phyloP scores from a whole-genome alignment of 169 alveolate species.

The Eimeria maxima region DNA sequence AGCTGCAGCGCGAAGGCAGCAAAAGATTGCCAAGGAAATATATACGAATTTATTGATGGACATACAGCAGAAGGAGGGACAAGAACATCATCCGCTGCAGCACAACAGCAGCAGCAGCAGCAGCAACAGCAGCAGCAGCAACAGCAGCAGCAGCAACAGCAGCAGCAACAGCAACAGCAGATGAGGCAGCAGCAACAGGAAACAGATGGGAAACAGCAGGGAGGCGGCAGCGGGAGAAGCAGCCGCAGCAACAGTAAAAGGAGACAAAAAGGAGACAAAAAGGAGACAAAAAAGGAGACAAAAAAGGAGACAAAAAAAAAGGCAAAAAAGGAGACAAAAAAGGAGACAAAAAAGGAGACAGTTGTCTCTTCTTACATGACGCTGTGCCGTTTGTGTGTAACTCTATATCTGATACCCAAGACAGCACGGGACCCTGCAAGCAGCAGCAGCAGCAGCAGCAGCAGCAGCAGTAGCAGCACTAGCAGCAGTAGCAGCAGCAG shows the following conservation, averaged over 20 bases:
- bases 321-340: no score
- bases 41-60: background rate
- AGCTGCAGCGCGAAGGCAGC: slow-evolving; percentile 48
- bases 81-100: background rate
- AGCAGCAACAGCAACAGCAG: background rate
- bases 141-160: background rate
- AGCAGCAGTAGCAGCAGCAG: background rate
- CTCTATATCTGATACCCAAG: slow-evolving; percentile 62
- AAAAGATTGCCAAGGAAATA: background rate
- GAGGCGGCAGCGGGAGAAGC: background rate
- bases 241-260: background rate
- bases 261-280: background rate
- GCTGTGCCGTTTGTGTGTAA: slow-evolving; percentile 57
- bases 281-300: background rate
- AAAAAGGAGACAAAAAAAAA: no score
- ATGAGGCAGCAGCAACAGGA: background rate
- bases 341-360: background rate
- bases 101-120: no score
- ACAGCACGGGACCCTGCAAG: slow-evolving; percentile 44
- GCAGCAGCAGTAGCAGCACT: background rate
- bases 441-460: slow-evolving; percentile 8
- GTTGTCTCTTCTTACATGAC: background rate
- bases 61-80: slow-evolving; percentile 8
- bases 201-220: background rate
- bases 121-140: background rate